Base-by-base conservation (phyloP, 768 basidiomycete species). In the Mycena olivaceomarginata region DNA sequence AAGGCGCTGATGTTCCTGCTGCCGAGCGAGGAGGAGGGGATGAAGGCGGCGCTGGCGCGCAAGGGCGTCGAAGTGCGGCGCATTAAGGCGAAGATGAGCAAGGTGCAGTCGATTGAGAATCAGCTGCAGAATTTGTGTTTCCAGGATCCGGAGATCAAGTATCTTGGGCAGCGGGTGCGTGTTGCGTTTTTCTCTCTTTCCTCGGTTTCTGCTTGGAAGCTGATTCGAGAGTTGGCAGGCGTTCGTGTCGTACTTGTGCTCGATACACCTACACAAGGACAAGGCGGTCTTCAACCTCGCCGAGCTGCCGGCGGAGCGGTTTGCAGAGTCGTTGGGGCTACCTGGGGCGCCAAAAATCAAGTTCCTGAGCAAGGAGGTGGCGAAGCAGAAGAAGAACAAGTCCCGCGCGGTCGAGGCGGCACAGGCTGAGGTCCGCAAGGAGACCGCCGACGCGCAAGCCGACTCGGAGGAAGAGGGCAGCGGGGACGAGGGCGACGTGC, bases 281-380 rank as follows among this genome's bases (percentile, higher is more conserved):
- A 99, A 99, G 83, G 88, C 93, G 0, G 92, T 98, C 77, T 99
- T 99, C 90, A 96, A 96, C 81, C 85, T 98, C 40, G 90, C 92
- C 6, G 92, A 94, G 70, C 91, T 99, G 18, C 97, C 97, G 0
- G 89, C 94, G 6, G 93, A 98, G 81, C 90, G 91, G 46, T 99
- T 93, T 81, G 97, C 98, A 0, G 95, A 95, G 74, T 94, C 96
- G 4, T 90, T 99, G 64, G 98, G 98, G 43, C 88, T 99, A 11
- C 97, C 98, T 13, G 98, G 98, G 31, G 94, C 95, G 31, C 98
- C 98, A 0, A 98, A 97, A 86, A 96, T 99, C 88, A 98, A 97
- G 85, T 96, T 99, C 81, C 83, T 96, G 63, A 88, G 85, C 76
- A 87, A 86, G 81, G 94, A 95, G 72, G 88, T 92, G 45, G 92